phyloP scores from a whole-genome alignment of 2,329 filamentous ascomycete genomes.

The Lachnellula hyalina region DNA sequence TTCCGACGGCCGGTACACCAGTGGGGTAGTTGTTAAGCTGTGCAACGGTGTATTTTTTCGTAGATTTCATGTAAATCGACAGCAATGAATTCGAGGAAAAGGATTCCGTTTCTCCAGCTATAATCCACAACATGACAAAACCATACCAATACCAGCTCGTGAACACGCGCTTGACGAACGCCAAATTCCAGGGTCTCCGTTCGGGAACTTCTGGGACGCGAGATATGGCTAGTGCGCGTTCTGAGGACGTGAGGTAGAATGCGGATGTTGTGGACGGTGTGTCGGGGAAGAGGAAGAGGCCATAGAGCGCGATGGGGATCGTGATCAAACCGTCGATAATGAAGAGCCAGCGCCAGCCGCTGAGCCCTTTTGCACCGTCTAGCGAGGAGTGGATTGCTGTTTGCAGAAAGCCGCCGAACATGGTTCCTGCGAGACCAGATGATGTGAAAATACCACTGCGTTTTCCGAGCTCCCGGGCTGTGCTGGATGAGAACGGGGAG shows the following conservation, averaged over 20 bases:
- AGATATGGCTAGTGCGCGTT: constrained; percentile 38
- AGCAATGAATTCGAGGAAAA: constrained; percentile 61
- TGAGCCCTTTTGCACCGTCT: constrained; percentile 40
- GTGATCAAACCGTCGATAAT: constrained; percentile 51
- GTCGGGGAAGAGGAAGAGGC: constrained; percentile 43
- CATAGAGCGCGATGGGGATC: constrained; percentile 50
- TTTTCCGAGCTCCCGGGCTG: constrained; percentile 54
- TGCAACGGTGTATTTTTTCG: constrained; percentile 40
- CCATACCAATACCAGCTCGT: constrained; percentile 61
- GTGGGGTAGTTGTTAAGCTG: constrained; percentile 51
- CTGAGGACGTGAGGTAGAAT: constrained; percentile 36
- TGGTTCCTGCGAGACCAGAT: constrained; percentile 53
- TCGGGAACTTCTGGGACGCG: constrained; percentile 40
- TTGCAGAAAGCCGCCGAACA: constrained; percentile 60
- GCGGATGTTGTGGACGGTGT: constrained; percentile 38
- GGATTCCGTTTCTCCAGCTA: constrained; percentile 66
- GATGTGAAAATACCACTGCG: constrained; percentile 56
- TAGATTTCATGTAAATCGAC: constrained; percentile 44
- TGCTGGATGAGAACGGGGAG: constrained; percentile 23
- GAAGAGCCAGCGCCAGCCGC: constrained; percentile 50
- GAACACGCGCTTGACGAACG: constrained; percentile 51
- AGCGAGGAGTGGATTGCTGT: constrained; percentile 32
- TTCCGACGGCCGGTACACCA: constrained; percentile 47
- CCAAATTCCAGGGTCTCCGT: constrained; percentile 37
- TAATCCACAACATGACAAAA: constrained; percentile 62